Percentiles rank a stretch among this genome's conserved stretches.
Evolutionary conservation across 2,329 filamentous ascomycete genomes (phyloP).

Genomic region (Davidsoniella neocaledoniae): DNA sequence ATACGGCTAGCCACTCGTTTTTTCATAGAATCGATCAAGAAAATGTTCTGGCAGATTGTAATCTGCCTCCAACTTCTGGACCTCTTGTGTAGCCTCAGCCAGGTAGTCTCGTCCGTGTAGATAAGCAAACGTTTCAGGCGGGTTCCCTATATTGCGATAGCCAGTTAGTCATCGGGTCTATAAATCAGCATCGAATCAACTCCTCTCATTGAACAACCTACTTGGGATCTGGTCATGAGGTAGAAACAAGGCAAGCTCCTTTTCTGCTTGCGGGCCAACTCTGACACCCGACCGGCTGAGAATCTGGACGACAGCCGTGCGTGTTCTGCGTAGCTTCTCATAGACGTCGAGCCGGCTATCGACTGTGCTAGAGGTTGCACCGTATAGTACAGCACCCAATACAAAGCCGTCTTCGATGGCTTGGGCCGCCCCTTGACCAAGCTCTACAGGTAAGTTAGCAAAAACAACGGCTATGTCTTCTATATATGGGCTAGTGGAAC

Average conservation of each 20-base stretch:
- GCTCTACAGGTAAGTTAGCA: conserved; percentile 17
- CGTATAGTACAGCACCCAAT: conserved; percentile 18
- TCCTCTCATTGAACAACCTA: background rate
- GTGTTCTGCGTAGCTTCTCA: conserved; percentile 16
- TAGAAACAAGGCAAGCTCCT: background rate
- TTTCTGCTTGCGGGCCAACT: background rate
- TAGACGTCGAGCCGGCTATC: conserved; percentile 16
- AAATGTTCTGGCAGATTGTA: background rate
- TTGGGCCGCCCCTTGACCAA: conserved; percentile 23
- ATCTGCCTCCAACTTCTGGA: background rate
- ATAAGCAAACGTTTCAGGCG: background rate
- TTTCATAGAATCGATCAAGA: background rate
- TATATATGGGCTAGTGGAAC: background rate
- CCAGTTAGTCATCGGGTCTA: background rate
- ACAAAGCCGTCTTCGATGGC: conserved; percentile 22
- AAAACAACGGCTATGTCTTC: conserved; percentile 6
- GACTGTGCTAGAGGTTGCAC: conserved; percentile 15
- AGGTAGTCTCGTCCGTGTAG: background rate
- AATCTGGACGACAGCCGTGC: conserved; percentile 23
- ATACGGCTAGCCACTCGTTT: background rate
- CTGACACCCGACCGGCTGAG: conserved; percentile 16
- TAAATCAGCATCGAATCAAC: background rate
- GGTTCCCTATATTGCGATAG: background rate
- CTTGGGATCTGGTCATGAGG: background rate
- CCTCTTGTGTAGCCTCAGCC: background rate